Base-by-base conservation (phyloP, 176 grass and related monocot genomes). In the Aegilops sharonensis region DNA sequence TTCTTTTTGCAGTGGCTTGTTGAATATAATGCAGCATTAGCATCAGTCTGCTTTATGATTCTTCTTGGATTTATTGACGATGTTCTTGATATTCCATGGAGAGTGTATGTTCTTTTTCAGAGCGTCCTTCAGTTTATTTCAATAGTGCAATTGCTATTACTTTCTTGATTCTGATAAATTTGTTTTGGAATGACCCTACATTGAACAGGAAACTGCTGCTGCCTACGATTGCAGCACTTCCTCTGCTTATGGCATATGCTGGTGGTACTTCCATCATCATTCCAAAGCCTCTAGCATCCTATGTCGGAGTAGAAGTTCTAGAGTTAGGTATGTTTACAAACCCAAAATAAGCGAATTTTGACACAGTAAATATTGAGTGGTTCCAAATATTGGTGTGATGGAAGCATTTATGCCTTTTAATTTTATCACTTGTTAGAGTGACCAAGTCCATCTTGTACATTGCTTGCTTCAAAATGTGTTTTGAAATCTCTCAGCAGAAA, bases 11-110 rank as follows among this genome's bases (percentile, higher is more conserved):
- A 99, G 97, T 99, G 97, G 97, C 94, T 99, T 85, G 94, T 99
- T 69, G 97, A 99, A 89, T 99, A 96, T 73, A 99, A 99, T 89
- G 94, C 97, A 30, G 94, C 97, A 64, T 81, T 99, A 70, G 94
- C 97, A 68, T 99, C 92, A 72, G 90, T 99, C 57, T 99, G 97
- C 77, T 99, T 99, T 87, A 99, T 99, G 97, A 94, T 95, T 89
- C 94, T 99, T 75, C 97, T 99, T 87, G 97, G 97, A 85, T 99
- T 99, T 92, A 92, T 99, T 6, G 97, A 99, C 42, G 97, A 99
- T 94, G 97, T 99, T 87, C 94, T 99, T 78, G 97, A 99, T 86
- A 31, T 99, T 73, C 97, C 97, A 48, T 99, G 97, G 97, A 96
- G 97, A 96, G 92, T 96, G 97, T 99, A 99, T 73, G 97, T 91